These are phyloP conservation scores for Acanthamoeba sp. DNA, from an alignment of 208 protist species.

Conservation along the genomic window DNA sequence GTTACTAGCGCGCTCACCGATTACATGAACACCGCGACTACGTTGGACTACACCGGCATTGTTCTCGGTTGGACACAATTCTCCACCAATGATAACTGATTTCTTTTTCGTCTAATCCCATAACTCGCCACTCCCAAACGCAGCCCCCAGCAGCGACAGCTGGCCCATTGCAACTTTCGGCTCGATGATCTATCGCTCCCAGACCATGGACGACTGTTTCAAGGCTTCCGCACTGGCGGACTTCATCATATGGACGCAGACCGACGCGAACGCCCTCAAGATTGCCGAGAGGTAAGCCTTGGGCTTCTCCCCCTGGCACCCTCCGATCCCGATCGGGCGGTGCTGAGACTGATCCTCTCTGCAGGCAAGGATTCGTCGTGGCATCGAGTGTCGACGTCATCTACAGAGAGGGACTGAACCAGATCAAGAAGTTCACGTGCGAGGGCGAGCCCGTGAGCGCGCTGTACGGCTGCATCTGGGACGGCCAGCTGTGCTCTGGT, in stretches of 20 bases:
- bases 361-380: background rate
- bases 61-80: background rate
- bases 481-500: background rate
- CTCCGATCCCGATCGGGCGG: too few species aligned
- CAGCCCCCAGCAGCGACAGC: background rate
- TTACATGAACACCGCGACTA: background rate
- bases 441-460: background rate
- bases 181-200: background rate
- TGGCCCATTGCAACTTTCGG: background rate
- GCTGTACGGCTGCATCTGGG: background rate
- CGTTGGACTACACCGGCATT: background rate
- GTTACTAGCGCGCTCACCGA: background rate
- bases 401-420: background rate
- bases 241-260: background rate
- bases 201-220: slow-evolving; percentile 1
- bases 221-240: background rate
- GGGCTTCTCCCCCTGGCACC: background rate
- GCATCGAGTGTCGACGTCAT: background rate
- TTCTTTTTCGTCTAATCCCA: background rate
- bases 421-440: background rate
- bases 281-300: background rate
- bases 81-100: background rate
- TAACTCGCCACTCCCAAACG: too few species aligned
- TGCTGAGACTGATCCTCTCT: too few species aligned
- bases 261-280: background rate